Percentiles rank a stretch among this genome's conserved stretches.
Conservation (phyloP, 2,329 filamentous ascomycete genomes). For the Fusarium palustre region DNA sequence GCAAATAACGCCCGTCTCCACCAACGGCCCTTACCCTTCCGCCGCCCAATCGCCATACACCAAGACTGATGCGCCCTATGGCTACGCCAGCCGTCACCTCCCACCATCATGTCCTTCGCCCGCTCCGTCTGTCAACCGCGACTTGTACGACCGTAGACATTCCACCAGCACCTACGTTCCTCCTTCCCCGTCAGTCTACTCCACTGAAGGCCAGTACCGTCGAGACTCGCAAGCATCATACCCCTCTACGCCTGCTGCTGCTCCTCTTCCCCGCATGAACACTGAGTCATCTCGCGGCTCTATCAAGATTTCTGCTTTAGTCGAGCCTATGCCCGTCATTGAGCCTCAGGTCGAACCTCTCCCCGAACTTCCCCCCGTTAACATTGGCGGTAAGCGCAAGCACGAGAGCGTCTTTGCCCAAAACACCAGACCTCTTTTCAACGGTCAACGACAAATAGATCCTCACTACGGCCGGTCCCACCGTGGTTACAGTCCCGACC, state of each 20-base stretch:
- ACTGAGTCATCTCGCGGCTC: conserved; percentile 50
- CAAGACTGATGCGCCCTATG: conserved; percentile 56
- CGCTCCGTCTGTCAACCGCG: conserved; percentile 48
- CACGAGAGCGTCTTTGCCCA: conserved; percentile 53
- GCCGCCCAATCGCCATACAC: conserved; percentile 57
- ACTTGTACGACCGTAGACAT: conserved; percentile 54
- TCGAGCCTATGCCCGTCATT: conserved; percentile 53
- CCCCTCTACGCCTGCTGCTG: conserved; percentile 44
- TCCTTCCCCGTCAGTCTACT: conserved; percentile 53
- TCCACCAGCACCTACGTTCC: conserved; percentile 54
- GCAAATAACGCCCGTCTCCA: conserved; percentile 52
- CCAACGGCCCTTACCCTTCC: conserved; percentile 51
- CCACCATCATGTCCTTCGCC: conserved; percentile 51
- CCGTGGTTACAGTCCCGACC: conserved; percentile 46
- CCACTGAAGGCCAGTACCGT: conserved; percentile 47
- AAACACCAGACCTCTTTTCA: conserved; percentile 50
- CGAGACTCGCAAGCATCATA: conserved; percentile 50
- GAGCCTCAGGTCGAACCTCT: conserved; percentile 51
- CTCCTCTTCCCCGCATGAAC: conserved; percentile 45
- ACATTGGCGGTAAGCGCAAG: conserved; percentile 54
- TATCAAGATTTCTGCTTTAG: conserved; percentile 53
- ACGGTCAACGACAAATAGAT: conserved; percentile 55
- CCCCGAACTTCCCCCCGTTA: conserved; percentile 43
- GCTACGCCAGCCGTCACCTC: conserved; percentile 47
- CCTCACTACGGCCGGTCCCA: conserved; percentile 45